These are phyloP conservation scores for Daldinia caldariorum DNA, from an alignment of 495 filamentous ascomycete species.

Conservation along the genomic window DNA sequence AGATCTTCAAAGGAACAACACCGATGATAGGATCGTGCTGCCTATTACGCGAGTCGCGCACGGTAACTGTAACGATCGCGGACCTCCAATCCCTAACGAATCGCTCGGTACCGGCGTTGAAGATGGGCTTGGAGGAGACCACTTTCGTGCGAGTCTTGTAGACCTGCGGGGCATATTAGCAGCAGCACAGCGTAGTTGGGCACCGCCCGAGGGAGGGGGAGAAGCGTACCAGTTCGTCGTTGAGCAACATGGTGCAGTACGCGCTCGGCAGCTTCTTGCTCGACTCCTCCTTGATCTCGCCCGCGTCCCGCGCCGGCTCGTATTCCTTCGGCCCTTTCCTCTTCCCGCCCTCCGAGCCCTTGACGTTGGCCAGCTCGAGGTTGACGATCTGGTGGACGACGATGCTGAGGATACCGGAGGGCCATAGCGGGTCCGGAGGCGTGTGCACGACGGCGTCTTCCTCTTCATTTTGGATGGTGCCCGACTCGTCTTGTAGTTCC, in stretches of 20 bases:
- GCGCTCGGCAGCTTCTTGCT: slow-evolving; percentile 80
- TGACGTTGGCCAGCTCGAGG: slow-evolving; percentile 84
- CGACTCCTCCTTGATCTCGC: slow-evolving; percentile 83
- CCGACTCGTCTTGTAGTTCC: slow-evolving; percentile 88
- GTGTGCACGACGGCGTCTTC: slow-evolving; percentile 90
- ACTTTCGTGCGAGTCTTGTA: slow-evolving; percentile 93
- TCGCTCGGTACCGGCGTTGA: slow-evolving; percentile 93
- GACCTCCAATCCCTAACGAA: slow-evolving; percentile 97
- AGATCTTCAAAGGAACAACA: slow-evolving; percentile 85
- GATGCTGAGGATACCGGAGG: slow-evolving; percentile 82
- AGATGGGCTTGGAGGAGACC: slow-evolving; percentile 92
- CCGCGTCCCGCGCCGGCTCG: slow-evolving; percentile 87
- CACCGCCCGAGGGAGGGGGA: too few species aligned
- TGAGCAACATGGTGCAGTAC: slow-evolving; percentile 90
- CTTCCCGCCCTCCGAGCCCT: slow-evolving; percentile 70
- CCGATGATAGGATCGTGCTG: slow-evolving; percentile 96
- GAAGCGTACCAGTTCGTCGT: slow-evolving; percentile 75
- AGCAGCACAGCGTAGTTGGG: neutral
- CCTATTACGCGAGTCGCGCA: slow-evolving; percentile 85
- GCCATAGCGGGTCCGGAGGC: slow-evolving; percentile 93
- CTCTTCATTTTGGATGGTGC: slow-evolving; percentile 73
- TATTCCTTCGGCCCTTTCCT: slow-evolving; percentile 81
- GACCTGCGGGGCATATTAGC: slow-evolving; percentile 48
- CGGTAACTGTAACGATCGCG: slow-evolving; percentile 83
- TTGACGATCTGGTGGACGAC: slow-evolving; percentile 96